These are phyloP conservation scores for Pseudoneurospora amorphoporcata DNA, from an alignment of 495 filamentous ascomycete species.

Conservation along the genomic window DNA sequence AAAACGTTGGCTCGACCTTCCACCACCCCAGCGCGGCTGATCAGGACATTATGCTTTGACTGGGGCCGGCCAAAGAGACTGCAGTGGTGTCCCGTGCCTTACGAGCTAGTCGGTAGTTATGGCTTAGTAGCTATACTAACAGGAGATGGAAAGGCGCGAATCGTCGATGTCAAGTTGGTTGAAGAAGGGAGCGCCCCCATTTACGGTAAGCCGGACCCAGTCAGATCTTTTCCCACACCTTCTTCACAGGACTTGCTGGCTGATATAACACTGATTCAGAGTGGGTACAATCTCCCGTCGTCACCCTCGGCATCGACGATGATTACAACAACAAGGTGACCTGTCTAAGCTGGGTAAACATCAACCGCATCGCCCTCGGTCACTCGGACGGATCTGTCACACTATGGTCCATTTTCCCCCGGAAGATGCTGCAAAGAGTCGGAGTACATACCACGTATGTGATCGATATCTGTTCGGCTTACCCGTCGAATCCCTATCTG, in stretches of 20 bases:
- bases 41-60: slow-evolving; percentile 23
- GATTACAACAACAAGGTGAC: slow-evolving; percentile 36
- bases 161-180: slow-evolving; percentile 27
- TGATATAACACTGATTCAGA: slow-evolving; percentile 13
- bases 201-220: slow-evolving; percentile 22
- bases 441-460: slow-evolving; percentile 33
- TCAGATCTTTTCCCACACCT: background rate
- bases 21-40: slow-evolving; percentile 15
- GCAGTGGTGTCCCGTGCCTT: slow-evolving; percentile 34
- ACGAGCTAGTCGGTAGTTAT: slow-evolving; percentile 13
- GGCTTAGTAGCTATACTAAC: slow-evolving; percentile 31
- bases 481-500: slow-evolving; percentile 35
- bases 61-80: slow-evolving; percentile 34
- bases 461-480: slow-evolving; percentile 37
- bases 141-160: slow-evolving; percentile 31
- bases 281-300: slow-evolving; percentile 28
- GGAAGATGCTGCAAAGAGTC: slow-evolving; percentile 28
- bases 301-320: slow-evolving; percentile 25
- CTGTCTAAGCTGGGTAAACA: slow-evolving; percentile 38
- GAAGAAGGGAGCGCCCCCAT: slow-evolving; percentile 9
- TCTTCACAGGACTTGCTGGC: background rate
- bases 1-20: slow-evolving; percentile 12
- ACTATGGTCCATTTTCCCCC: slow-evolving; percentile 38
- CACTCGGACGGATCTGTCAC: slow-evolving; percentile 38
- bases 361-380: slow-evolving; percentile 36